phyloP scores from a whole-genome alignment of 2,329 filamentous ascomycete species.

The Dactylonectria macrodidyma region DNA sequence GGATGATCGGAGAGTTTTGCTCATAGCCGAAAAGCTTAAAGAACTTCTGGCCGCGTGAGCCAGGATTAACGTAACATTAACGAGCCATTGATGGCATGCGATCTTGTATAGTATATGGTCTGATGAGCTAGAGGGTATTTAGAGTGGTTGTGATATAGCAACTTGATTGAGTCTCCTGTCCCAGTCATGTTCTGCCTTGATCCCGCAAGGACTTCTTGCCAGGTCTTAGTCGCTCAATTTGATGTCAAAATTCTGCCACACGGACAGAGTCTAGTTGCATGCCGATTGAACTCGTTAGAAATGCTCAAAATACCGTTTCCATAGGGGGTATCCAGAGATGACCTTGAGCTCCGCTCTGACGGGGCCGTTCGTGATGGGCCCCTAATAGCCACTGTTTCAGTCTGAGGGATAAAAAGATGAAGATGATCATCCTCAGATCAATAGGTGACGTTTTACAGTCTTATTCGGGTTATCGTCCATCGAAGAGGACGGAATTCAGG shows the following conservation, averaged over 20 bases:
- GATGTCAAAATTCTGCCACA: background rate
- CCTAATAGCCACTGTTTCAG: background rate
- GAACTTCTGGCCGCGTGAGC: slow-evolving; percentile 45
- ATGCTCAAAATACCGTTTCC: background rate
- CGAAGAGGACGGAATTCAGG: slow-evolving; percentile 33
- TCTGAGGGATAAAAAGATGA: background rate
- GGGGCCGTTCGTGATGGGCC: too few species aligned
- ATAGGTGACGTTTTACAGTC: background rate
- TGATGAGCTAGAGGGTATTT: slow-evolving; percentile 24
- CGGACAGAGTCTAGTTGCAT: background rate
- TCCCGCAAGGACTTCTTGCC: background rate
- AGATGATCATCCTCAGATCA: background rate
- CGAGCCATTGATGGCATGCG: slow-evolving; percentile 28
- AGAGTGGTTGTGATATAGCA: background rate
- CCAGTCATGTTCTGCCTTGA: background rate
- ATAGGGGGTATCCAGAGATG: background rate
- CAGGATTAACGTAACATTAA: slow-evolving; percentile 18
- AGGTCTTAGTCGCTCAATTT: background rate
- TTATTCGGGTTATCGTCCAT: background rate
- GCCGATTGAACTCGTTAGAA: background rate
- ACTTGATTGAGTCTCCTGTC: background rate
- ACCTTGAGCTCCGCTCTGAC: background rate
- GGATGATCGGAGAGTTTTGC: slow-evolving; percentile 77
- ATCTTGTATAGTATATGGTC: slow-evolving; percentile 36
- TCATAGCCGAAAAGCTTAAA: slow-evolving; percentile 66